Conservation (phyloP, 169 alveolate genomes). For the Perkinsus chesapeaki region DNA sequence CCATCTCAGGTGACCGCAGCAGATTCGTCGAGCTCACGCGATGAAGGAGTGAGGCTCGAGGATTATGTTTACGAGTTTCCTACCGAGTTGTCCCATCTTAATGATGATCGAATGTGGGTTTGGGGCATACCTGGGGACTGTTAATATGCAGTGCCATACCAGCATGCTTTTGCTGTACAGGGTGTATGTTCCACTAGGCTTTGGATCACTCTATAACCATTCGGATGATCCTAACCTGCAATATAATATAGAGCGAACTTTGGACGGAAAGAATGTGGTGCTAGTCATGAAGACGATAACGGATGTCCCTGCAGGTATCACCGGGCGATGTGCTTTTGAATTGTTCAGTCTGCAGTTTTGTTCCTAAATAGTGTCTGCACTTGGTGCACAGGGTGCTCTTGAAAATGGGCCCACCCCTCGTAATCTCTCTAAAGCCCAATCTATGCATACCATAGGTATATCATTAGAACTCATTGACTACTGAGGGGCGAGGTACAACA, state of each 20-base stretch:
- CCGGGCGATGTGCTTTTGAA: too few species aligned
- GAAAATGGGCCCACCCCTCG: too few species aligned
- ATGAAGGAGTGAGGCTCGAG: neutral
- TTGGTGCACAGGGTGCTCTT: too few species aligned
- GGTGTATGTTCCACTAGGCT: neutral
- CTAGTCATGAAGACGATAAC: neutral
- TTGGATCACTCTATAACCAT: neutral
- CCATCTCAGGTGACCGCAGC: neutral
- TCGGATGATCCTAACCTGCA: neutral
- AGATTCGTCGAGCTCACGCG: neutral
- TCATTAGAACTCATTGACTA: too few species aligned
- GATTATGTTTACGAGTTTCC: neutral
- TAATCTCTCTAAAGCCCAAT: too few species aligned
- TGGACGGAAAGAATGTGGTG: neutral
- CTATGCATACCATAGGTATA: too few species aligned
- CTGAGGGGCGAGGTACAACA: too few species aligned
- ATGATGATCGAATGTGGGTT: neutral
- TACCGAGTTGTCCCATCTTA: neutral
- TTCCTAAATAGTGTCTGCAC: too few species aligned
- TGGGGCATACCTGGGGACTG: too few species aligned
- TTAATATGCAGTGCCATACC: neutral
- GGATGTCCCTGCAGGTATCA: neutral
- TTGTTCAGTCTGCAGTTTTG: too few species aligned
- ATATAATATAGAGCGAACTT: neutral
- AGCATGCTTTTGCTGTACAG: neutral